Conservation (phyloP, 75 land plant species). For the Cunninghamia lanceolata region DNA sequence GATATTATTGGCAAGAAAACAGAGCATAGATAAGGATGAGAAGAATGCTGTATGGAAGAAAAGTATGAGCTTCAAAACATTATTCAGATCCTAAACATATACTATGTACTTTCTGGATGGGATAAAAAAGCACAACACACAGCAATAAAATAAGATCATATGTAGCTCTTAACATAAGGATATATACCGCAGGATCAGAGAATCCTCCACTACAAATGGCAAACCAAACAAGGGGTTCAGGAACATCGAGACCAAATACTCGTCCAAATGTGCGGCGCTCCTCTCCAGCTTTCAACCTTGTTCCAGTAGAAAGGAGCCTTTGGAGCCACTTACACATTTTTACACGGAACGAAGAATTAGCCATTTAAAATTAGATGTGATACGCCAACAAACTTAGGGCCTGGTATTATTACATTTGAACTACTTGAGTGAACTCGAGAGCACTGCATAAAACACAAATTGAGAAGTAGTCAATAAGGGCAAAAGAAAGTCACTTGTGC, state of each 20-base stretch:
- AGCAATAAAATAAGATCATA: conserved; percentile 1
- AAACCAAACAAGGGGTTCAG: conserved; percentile 69
- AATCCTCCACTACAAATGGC: conserved; percentile 72
- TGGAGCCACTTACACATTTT: conserved; percentile 64
- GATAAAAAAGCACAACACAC: neutral
- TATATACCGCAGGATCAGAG: conserved; percentile 76
- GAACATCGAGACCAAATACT: conserved; percentile 40
- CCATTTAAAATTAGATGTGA: neutral
- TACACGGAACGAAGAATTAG: neutral
- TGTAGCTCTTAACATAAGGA: neutral
- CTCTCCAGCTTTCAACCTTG: conserved; percentile 67
- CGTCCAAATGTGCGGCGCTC: conserved; percentile 39
- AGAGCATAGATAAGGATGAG: neutral
- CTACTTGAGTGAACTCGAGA: neutral
- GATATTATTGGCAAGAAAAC: neutral
- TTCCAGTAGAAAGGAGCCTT: conserved; percentile 55
- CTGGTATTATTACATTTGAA: neutral
- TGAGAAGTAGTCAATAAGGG: neutral
- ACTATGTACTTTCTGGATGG: conserved; percentile 8
- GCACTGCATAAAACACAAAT: neutral
- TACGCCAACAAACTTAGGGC: neutral
- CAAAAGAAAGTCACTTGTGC: conserved; percentile 46
- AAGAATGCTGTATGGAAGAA: neutral
- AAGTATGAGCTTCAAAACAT: conserved; percentile 1
- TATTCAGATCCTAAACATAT: neutral